Conservation (phyloP, 352 stramenopile genomes). For the Halophytophthora polymorphica region DNA sequence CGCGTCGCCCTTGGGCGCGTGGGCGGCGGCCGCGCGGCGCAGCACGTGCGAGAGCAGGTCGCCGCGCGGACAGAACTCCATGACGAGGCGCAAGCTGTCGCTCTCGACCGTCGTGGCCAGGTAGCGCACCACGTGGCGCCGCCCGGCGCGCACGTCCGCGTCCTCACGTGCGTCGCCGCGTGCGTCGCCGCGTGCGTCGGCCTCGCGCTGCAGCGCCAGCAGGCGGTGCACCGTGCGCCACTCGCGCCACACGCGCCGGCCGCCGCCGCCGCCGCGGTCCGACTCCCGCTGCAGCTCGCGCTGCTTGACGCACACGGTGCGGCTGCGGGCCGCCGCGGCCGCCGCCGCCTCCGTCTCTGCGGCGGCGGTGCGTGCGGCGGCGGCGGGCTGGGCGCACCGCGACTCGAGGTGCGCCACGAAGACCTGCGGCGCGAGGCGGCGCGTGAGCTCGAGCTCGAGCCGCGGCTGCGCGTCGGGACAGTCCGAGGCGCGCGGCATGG, state of each 20-base stretch:
- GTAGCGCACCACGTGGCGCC: conserved; percentile 48
- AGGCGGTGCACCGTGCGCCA: conserved; percentile 36
- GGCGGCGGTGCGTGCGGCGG: conserved; percentile 9
- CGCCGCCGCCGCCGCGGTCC: conserved; percentile 27
- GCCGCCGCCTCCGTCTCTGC: conserved; percentile 12
- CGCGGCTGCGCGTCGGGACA: too few species aligned
- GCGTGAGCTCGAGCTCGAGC: conserved; percentile 25
- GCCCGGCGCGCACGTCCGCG: conserved; percentile 18
- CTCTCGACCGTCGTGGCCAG: conserved; percentile 39
- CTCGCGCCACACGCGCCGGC: conserved; percentile 34
- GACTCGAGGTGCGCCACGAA: conserved; percentile 25
- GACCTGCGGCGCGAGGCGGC: conserved; percentile 27
- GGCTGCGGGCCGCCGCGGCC: background rate
- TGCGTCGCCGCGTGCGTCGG: background rate
- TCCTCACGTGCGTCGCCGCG: background rate
- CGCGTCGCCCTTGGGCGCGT: conserved; percentile 1
- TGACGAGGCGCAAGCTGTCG: conserved; percentile 46
- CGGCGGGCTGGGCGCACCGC: too few species aligned
- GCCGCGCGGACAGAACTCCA: conserved; percentile 53
- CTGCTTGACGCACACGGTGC: conserved; percentile 32
- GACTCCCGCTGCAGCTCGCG: conserved; percentile 32
- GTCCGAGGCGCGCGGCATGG: too few species aligned
- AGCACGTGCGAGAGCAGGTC: conserved; percentile 49
- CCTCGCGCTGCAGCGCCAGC: conserved; percentile 22
- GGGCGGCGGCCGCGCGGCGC: conserved; percentile 8